Evolutionary conservation across 805 yeast species (phyloP), one percentile per base, ranked within the genome.

Genomic region (Candida nitratophila): DNA sequence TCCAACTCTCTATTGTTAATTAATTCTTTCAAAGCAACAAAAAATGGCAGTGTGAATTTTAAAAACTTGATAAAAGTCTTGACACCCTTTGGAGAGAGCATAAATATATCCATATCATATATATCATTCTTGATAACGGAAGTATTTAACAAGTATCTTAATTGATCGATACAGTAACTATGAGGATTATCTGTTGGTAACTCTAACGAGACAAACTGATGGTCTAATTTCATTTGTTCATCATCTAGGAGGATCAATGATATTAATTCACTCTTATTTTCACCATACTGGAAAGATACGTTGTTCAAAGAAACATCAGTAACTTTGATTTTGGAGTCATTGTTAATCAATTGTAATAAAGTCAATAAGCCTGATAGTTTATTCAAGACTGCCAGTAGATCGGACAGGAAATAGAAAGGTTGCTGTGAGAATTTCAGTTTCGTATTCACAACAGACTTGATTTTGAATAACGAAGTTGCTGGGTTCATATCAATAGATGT

Each of bases 251-350:
- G 44, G 11, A 54, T 53, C 31, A 63, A 40, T 2, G 63, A 51
- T 10, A 63, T 49, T 20, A 47, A 48, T 44, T 63, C 67, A 21
- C 52, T 50, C 3, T 44, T 16, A 4, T 44, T 48, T 1, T 43
- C 22, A 1, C 68, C 68, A 45, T 64, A 64, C 45, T 59, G 64
- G 36, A 64, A 64, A 2, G 59, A 46, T 11, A 64, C 51, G 24
- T 51, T 45, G 24, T 59, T 49, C 20, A 63, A 46, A 9, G 61
- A 55, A 12, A 62, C 56, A 24, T 57, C 50, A 10, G 50, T 51
- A 29, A 62, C 56, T 22, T 52, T 51, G 36, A 63, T 46, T 9
- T 54, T 43, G 8, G 53, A 44, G 41, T 63, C 65, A 31, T 50
- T 53, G 22, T 56, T 54, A 9, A 63, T 54, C 14, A 60, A 47